Evolutionary conservation across 1,284 basidiomycete species (phyloP).

Genomic region (Boletus sp.): DNA sequence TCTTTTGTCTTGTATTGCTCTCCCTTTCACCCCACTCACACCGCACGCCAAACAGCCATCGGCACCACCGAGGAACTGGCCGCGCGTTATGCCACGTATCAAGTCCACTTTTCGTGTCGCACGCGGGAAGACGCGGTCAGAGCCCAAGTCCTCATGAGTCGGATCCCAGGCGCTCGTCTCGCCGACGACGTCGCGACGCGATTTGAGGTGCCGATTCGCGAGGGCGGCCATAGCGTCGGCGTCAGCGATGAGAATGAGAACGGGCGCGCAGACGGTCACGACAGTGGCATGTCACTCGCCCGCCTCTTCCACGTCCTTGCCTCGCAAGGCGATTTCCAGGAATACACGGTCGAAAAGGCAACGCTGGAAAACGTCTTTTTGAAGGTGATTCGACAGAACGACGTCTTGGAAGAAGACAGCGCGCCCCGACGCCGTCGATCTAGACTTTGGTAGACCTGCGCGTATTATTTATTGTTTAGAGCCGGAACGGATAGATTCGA

Average conservation of each 20-base stretch:
- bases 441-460: background rate
- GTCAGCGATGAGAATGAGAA: background rate
- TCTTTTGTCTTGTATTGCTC: background rate
- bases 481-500: too few species aligned
- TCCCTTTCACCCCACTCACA: background rate
- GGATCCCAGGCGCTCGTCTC: conserved; percentile 59
- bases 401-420: background rate
- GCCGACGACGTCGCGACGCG: conserved; percentile 75
- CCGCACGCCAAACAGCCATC: conserved; percentile 40
- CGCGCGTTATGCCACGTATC: conserved; percentile 66
- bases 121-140: conserved; percentile 54
- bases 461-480: too few species aligned
- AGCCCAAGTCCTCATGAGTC: conserved; percentile 59
- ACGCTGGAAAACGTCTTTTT: conserved; percentile 70
- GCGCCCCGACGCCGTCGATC: background rate
- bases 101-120: conserved; percentile 71
- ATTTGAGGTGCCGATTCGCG: conserved; percentile 66
- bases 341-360: conserved; percentile 51
- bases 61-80: conserved; percentile 65
- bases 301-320: conserved; percentile 52
- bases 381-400: conserved; percentile 42
- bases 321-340: conserved; percentile 48
- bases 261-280: background rate
- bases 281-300: conserved; percentile 45
- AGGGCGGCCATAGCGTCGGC: conserved; percentile 11